These are phyloP conservation scores for Dactylellina leptospora DNA, from an alignment of 2,329 filamentous ascomycete genomes.

Conservation along the genomic window DNA sequence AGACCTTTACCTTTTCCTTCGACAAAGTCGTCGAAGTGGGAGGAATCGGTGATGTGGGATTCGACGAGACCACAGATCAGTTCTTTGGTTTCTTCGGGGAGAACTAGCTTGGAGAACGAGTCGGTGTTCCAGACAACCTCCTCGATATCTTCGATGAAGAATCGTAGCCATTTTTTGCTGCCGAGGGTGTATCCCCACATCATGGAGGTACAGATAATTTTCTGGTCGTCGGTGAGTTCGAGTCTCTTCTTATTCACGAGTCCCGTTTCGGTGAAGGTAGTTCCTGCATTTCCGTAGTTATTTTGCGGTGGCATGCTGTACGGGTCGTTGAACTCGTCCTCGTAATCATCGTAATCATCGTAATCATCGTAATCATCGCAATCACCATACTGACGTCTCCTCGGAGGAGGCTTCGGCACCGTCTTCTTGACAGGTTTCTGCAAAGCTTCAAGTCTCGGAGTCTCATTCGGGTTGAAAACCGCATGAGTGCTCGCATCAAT, in stretches of 20 bases:
- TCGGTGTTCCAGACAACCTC: conserved; percentile 59
- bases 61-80: conserved; percentile 63
- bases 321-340: conserved; percentile 5
- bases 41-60: conserved; percentile 62
- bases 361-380: conserved; percentile 7
- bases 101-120: conserved; percentile 58
- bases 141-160: conserved; percentile 57
- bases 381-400: neutral
- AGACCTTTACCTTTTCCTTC: conserved; percentile 63
- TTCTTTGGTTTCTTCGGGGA: conserved; percentile 58
- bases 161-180: conserved; percentile 46
- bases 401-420: neutral
- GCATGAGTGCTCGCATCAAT: conserved; percentile 83
- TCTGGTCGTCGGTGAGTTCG: conserved; percentile 37
- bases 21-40: conserved; percentile 66
- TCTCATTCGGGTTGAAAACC: conserved; percentile 77
- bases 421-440: neutral
- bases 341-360: conserved; percentile 11
- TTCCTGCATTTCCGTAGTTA: neutral
- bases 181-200: conserved; percentile 35
- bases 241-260: neutral
- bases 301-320: neutral
- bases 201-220: conserved; percentile 23
- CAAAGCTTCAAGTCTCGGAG: conserved; percentile 13
- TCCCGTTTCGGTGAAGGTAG: conserved; percentile 17